Evolutionary conservation across 768 basidiomycete genomes (phyloP).

Genomic region (Mycena alexandri): DNA sequence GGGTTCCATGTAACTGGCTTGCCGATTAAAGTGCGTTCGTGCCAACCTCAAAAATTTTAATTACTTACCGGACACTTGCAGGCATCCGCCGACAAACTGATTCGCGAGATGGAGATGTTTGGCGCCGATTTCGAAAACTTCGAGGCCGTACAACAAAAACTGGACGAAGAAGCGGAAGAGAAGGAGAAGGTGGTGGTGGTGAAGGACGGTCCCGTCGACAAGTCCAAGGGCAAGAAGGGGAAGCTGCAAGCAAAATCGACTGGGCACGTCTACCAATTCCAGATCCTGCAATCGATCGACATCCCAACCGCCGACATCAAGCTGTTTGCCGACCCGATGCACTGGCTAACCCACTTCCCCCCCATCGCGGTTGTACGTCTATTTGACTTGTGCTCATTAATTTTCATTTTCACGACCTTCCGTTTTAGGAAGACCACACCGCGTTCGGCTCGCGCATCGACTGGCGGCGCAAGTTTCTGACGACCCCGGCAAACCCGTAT

Average conservation of each 20-base stretch:
- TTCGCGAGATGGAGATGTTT: constrained; percentile 97
- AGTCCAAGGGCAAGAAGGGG: constrained; percentile 93
- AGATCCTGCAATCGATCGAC: constrained; percentile 96
- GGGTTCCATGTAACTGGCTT: constrained; percentile 98
- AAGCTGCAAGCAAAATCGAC: constrained; percentile 95
- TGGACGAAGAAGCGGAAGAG: constrained; percentile 60
- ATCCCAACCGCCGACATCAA: constrained; percentile 93
- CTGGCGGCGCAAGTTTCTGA: constrained; percentile 95
- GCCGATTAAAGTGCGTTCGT: constrained; percentile 92
- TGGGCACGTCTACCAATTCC: constrained; percentile 96
- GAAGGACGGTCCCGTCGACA: constrained; percentile 59
- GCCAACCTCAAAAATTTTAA: too few species aligned
- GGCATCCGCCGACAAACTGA: constrained; percentile 98
- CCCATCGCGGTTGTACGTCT: constrained; percentile 87
- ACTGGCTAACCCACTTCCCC: constrained; percentile 96
- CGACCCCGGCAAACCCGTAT: constrained; percentile 96
- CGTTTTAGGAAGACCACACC: constrained; percentile 72
- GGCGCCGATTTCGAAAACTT: constrained; percentile 89
- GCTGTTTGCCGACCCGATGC: constrained; percentile 93
- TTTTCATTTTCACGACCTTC: constrained; percentile 7
- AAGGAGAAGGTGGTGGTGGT: constrained; percentile 57
- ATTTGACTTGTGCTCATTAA: background rate
- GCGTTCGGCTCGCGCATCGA: constrained; percentile 95
- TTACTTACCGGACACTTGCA: too few species aligned
- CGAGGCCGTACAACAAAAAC: constrained; percentile 58